Percentiles rank a stretch among this genome's conserved stretches.
These are phyloP conservation scores for Lasiosphaeria miniovina DNA, from an alignment of 495 filamentous ascomycete genomes.

Conservation along the genomic window DNA sequence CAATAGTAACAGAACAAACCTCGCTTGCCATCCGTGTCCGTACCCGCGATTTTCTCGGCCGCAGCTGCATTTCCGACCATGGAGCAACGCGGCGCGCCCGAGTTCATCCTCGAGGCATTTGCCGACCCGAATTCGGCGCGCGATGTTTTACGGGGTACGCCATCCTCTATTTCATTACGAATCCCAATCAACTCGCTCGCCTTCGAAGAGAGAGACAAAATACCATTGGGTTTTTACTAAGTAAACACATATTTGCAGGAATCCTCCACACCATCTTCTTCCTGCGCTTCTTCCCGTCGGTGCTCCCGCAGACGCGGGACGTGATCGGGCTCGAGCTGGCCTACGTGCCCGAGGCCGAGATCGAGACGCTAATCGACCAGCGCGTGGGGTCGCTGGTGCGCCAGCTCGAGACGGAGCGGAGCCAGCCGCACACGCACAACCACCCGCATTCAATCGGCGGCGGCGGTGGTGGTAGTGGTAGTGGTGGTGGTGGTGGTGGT, in stretches of 20 bases:
- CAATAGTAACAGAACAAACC: too few species aligned
- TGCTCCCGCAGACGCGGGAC: conserved; percentile 81
- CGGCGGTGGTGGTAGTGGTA: conserved; percentile 8
- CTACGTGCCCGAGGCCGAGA: conserved; percentile 80
- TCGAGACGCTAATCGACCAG: conserved; percentile 90
- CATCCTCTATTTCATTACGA: conserved; percentile 11
- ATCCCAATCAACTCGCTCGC: neutral
- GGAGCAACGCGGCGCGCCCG: conserved; percentile 62
- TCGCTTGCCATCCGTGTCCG: too few species aligned
- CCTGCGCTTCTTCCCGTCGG: conserved; percentile 89
- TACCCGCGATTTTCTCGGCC: neutral
- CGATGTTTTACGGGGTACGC: conserved; percentile 85
- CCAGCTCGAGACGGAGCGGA: conserved; percentile 50
- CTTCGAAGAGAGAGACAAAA: neutral
- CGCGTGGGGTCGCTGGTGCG: conserved; percentile 73
- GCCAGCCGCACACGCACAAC: conserved; percentile 29
- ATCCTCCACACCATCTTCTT: conserved; percentile 98
- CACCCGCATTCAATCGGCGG: neutral
- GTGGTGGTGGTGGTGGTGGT: conserved; percentile 52
- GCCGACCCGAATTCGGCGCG: conserved; percentile 77
- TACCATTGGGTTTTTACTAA: neutral
- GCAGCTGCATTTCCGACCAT: conserved; percentile 27
- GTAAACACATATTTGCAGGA: conserved; percentile 45
- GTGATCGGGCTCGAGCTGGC: conserved; percentile 90
- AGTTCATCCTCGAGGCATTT: conserved; percentile 82